Conservation (phyloP, 192 early-diverging fungal species). For the Haplosporangium gracile region DNA sequence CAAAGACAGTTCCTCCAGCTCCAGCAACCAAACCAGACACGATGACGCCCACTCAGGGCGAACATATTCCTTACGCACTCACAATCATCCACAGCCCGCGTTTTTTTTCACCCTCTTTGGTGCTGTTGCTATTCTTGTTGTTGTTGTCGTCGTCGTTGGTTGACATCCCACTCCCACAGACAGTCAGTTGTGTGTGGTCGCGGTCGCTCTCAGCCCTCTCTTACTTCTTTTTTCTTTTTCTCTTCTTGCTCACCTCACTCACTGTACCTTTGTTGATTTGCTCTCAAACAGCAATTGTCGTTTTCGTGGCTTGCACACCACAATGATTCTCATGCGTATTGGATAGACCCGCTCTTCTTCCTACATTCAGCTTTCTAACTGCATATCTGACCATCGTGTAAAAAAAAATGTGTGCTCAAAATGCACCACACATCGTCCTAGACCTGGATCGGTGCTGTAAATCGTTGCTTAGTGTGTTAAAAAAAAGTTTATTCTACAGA, state of each 20-base stretch:
- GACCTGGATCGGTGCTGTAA: not conserved
- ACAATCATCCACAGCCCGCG: not conserved
- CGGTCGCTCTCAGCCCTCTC: not conserved
- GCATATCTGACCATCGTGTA: not conserved
- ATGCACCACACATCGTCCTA: not conserved
- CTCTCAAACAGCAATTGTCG: not conserved
- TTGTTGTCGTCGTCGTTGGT: too few relatives aligned
- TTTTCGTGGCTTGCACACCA: conserved; percentile 5
- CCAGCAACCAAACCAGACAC: too few relatives aligned
- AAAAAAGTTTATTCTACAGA: conserved; percentile 25
- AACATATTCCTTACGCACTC: not conserved
- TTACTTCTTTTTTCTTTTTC: not conserved
- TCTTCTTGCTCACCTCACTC: not conserved
- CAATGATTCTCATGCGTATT: not conserved
- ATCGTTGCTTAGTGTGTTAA: not conserved
- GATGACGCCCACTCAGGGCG: too few relatives aligned
- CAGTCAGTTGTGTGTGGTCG: not conserved
- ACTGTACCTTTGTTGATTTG: not conserved
- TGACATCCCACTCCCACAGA: not conserved
- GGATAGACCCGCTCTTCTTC: too few relatives aligned
- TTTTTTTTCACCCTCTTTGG: not conserved
- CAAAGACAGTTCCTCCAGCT: too few relatives aligned
- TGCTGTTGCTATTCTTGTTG: not conserved
- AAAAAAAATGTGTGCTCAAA: not conserved
- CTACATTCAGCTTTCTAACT: not conserved